A percentile compares a stretch with the other conserved stretches of the same genome.
Conservation (phyloP, 2,329 filamentous ascomycete genomes). For the Penicillium fuscoglaucum region DNA sequence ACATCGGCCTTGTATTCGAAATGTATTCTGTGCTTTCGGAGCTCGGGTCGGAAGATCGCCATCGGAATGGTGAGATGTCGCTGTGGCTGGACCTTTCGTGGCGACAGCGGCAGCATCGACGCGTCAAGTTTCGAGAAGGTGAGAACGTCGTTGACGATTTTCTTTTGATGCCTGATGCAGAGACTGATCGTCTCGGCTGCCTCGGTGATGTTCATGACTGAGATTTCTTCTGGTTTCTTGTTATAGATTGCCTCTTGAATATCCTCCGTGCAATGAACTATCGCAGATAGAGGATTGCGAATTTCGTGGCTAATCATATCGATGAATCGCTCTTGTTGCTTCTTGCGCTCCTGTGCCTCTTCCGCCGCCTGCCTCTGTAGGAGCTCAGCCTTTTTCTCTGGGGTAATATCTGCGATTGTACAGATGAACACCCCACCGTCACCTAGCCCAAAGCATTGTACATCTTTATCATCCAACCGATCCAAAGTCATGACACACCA, state of each 20-base stretch:
- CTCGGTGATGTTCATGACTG: slow-evolving; percentile 65
- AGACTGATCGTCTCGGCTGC: slow-evolving; percentile 75
- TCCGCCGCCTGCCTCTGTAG: slow-evolving; percentile 75
- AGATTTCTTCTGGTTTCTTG: slow-evolving; percentile 14
- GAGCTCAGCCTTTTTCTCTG: slow-evolving; percentile 81
- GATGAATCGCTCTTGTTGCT: slow-evolving; percentile 78
- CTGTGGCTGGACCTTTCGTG: slow-evolving; percentile 67
- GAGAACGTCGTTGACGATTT: slow-evolving; percentile 73
- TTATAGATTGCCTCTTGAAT: slow-evolving; percentile 27
- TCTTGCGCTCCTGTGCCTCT: slow-evolving; percentile 78
- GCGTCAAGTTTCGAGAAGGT: slow-evolving; percentile 76
- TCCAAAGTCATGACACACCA: slow-evolving; percentile 26
- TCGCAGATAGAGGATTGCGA: slow-evolving; percentile 59
- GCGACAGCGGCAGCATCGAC: slow-evolving; percentile 70
- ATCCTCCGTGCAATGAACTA: slow-evolving; percentile 59
- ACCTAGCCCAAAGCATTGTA: slow-evolving; percentile 10
- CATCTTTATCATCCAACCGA: slow-evolving; percentile 14
- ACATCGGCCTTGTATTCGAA: slow-evolving; percentile 64
- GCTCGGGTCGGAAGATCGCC: slow-evolving; percentile 77
- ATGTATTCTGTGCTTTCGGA: slow-evolving; percentile 67
- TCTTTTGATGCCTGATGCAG: slow-evolving; percentile 77
- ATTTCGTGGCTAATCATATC: slow-evolving; percentile 65
- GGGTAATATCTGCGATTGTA: slow-evolving; percentile 75
- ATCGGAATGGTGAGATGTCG: slow-evolving; percentile 66
- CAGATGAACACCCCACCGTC: slow-evolving; percentile 21